These are phyloP conservation scores for Meyerozyma guilliermondii DNA, from an alignment of 1,139 yeast genomes.

Conservation along the genomic window DNA sequence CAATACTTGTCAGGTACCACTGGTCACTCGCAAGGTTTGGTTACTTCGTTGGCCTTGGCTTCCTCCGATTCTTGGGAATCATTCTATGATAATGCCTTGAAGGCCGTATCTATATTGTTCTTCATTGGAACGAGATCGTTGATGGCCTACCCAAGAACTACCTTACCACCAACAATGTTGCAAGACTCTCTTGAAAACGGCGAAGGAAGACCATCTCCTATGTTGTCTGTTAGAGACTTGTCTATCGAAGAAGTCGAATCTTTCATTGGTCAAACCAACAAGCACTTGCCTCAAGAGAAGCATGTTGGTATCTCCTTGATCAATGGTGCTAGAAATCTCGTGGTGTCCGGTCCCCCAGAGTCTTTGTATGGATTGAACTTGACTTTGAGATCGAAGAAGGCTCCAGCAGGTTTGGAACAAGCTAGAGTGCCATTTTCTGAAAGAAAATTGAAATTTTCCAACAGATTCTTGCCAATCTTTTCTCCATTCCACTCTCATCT, in stretches of 20 bases:
- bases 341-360: slow-evolving; percentile 97
- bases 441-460: slow-evolving; percentile 88
- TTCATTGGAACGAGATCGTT: slow-evolving; percentile 92
- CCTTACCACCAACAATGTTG: slow-evolving; percentile 88
- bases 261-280: slow-evolving; percentile 81
- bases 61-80: slow-evolving; percentile 84
- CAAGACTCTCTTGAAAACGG: slow-evolving; percentile 91
- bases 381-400: slow-evolving; percentile 88
- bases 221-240: slow-evolving; percentile 91
- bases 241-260: slow-evolving; percentile 72
- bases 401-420: slow-evolving; percentile 91
- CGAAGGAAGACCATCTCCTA: slow-evolving; percentile 96
- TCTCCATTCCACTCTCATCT: slow-evolving; percentile 96
- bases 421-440: slow-evolving; percentile 89
- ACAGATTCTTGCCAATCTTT: slow-evolving; percentile 90
- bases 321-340: slow-evolving; percentile 94
- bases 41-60: slow-evolving; percentile 89
- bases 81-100: slow-evolving; percentile 64
- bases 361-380: slow-evolving; percentile 95
- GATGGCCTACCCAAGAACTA: slow-evolving; percentile 86
- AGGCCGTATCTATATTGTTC: slow-evolving; percentile 80
- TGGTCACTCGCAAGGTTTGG: slow-evolving; percentile 97
- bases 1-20: slow-evolving; percentile 75
- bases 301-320: slow-evolving; percentile 87
- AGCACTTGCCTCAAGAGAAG: slow-evolving; percentile 87